These are phyloP conservation scores for Leishmania amazonensis DNA, from an alignment of 208 protist species.

Conservation along the genomic window DNA sequence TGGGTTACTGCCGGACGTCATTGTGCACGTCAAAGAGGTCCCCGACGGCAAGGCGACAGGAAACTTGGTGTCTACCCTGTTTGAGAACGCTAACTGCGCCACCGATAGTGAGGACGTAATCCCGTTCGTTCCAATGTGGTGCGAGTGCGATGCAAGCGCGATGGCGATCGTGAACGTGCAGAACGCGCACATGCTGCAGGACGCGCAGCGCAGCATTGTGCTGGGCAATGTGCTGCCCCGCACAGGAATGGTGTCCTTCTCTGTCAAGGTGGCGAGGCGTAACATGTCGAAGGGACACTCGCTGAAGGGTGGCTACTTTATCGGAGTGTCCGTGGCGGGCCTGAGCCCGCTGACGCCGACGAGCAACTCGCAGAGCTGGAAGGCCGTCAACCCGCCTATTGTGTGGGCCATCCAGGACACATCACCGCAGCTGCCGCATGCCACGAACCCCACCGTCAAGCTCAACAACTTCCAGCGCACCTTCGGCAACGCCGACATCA, in stretches of 20 bases:
- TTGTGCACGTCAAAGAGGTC: conserved; percentile 65
- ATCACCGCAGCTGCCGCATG: conserved; percentile 88
- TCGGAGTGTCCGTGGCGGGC: conserved; percentile 74
- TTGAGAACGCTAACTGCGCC: conserved; percentile 65
- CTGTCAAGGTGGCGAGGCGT: conserved; percentile 76
- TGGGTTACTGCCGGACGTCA: conserved; percentile 79
- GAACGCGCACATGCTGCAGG: conserved; percentile 75
- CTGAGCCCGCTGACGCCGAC: conserved; percentile 72
- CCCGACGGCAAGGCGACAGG: conserved; percentile 43
- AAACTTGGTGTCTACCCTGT: conserved; percentile 74
- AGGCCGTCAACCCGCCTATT: conserved; percentile 81
- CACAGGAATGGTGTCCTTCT: conserved; percentile 84
- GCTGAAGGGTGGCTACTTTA: conserved; percentile 90
- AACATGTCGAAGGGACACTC: conserved; percentile 87
- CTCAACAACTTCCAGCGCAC: conserved; percentile 90
- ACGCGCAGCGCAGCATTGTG: conserved; percentile 85
- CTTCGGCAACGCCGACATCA: conserved; percentile 83
- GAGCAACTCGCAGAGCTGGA: conserved; percentile 89
- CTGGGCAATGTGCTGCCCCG: conserved; percentile 81
- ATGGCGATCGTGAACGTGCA: conserved; percentile 80
- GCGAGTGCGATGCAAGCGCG: conserved; percentile 75
- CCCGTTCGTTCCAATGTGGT: conserved; percentile 78
- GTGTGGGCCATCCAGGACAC: conserved; percentile 93
- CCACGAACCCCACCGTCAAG: conserved; percentile 89
- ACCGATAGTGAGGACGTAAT: conserved; percentile 46